Evolutionary conservation across 768 basidiomycete species (phyloP).

Genomic region (Boletellus emodensis): DNA sequence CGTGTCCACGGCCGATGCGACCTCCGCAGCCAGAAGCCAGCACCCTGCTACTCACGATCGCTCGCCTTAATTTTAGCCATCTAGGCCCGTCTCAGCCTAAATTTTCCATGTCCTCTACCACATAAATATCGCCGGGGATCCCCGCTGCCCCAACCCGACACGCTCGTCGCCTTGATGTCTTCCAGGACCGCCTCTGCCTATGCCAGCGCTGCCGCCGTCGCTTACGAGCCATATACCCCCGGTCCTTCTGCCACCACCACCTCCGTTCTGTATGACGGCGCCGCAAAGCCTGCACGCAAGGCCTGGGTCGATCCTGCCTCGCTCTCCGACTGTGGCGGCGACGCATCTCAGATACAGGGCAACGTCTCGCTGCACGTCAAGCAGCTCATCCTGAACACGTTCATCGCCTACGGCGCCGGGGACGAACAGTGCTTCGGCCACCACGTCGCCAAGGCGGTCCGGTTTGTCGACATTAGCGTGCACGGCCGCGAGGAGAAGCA

Average conservation of each 20-base stretch:
- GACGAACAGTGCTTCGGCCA: conserved; percentile 59
- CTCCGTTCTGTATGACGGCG: conserved; percentile 23
- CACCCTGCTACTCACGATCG: conserved; percentile 24
- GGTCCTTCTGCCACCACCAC: conserved; percentile 20
- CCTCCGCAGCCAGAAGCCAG: conserved; percentile 28
- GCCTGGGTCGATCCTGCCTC: conserved; percentile 65
- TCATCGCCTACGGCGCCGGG: conserved; percentile 68
- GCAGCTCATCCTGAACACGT: conserved; percentile 63
- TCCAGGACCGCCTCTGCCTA: conserved; percentile 26
- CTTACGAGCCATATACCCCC: conserved; percentile 25
- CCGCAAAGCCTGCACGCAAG: conserved; percentile 27
- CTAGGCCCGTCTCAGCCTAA: conserved; percentile 17
- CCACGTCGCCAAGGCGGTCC: conserved; percentile 54
- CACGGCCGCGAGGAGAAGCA: conserved; percentile 44
- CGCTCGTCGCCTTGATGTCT: too few relatives aligned
- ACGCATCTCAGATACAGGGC: conserved; percentile 55
- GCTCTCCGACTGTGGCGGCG: conserved; percentile 55
- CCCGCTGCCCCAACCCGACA: conserved; percentile 1
- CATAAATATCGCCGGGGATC: conserved; percentile 27
- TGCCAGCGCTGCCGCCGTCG: conserved; percentile 25
- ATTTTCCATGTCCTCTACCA: conserved; percentile 12
- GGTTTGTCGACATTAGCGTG: conserved; percentile 56
- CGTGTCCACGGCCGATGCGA: conserved; percentile 6
- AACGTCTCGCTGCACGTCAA: conserved; percentile 62
- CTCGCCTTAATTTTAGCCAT: conserved; percentile 28